Conservation (phyloP, 2,329 filamentous ascomycete species). For the Aureobasidium sp. region DNA sequence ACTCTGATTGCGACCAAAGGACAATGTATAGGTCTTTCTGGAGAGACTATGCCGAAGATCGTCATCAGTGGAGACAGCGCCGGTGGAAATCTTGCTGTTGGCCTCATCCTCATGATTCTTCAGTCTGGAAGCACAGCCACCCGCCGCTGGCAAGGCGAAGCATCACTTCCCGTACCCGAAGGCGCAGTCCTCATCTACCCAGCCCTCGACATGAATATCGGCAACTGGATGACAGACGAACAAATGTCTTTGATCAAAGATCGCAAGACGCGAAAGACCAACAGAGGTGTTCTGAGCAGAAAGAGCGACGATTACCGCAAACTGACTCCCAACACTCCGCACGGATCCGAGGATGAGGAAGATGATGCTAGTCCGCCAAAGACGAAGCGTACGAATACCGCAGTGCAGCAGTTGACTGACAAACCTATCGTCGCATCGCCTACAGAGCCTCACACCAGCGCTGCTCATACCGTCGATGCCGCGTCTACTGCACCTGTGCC, state of each 20-base stretch:
- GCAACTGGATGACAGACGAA: slow-evolving; percentile 98
- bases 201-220: slow-evolving; percentile 90
- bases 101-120: slow-evolving; percentile 80
- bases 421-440: slow-evolving; percentile 3
- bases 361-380: slow-evolving; percentile 21
- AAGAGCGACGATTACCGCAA: slow-evolving; percentile 87
- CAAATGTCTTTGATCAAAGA: slow-evolving; percentile 93
- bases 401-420: slow-evolving; percentile 19
- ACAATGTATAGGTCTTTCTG: slow-evolving; percentile 65
- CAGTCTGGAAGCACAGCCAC: slow-evolving; percentile 45
- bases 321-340: slow-evolving; percentile 70
- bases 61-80: slow-evolving; percentile 74
- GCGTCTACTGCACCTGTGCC: slow-evolving; percentile 32
- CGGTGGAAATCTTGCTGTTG: slow-evolving; percentile 73
- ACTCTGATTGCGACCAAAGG: slow-evolving; percentile 64
- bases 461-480: slow-evolving; percentile 29
- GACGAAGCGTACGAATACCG: background rate
- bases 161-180: slow-evolving; percentile 60
- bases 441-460: slow-evolving; percentile 16
- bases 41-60: slow-evolving; percentile 55
- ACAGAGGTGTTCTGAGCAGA: slow-evolving; percentile 67
- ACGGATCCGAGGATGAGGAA: slow-evolving; percentile 68
- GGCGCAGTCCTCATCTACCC: slow-evolving; percentile 85
- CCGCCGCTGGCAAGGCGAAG: slow-evolving; percentile 47
- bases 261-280: slow-evolving; percentile 66